Evolutionary conservation across 441 rosid species (phyloP).

Genomic region (Gossypium lobatum): DNA sequence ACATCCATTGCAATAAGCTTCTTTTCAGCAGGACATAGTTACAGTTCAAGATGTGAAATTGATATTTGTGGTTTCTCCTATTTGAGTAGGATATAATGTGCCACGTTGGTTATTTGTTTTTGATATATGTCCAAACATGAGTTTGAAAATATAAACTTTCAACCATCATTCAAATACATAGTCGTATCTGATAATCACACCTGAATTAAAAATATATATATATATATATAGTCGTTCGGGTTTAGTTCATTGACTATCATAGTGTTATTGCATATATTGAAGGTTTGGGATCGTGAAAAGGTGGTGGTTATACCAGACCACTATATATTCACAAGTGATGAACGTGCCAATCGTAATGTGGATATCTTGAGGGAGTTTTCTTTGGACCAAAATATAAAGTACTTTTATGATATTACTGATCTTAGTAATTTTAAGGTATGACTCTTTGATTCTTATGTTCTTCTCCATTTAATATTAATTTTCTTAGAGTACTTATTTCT

Average conservation of each 20-base stretch:
- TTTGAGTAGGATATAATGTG: too few relatives aligned
- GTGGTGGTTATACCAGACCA: constrained; percentile 91
- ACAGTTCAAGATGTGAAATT: too few relatives aligned
- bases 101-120: too few relatives aligned
- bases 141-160: too few relatives aligned
- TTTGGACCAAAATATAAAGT: constrained; percentile 73
- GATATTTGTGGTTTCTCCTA: too few relatives aligned
- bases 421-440: constrained; percentile 75
- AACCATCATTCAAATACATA: too few relatives aligned
- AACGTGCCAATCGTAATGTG: constrained; percentile 92
- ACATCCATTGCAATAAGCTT: too few relatives aligned
- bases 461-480: neutral
- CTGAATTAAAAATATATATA: too few relatives aligned
- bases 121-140: too few relatives aligned
- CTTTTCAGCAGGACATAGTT: too few relatives aligned
- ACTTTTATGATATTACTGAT: constrained; percentile 90
- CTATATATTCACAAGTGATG: constrained; percentile 84
- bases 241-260: neutral
- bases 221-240: neutral
- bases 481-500: neutral
- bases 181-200: too few relatives aligned
- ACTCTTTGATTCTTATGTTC: neutral
- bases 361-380: constrained; percentile 90
- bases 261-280: neutral
- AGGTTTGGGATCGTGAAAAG: constrained; percentile 98